Base-by-base conservation (phyloP, 2,329 filamentous ascomycete genomes). In the Clonostachys solani region DNA sequence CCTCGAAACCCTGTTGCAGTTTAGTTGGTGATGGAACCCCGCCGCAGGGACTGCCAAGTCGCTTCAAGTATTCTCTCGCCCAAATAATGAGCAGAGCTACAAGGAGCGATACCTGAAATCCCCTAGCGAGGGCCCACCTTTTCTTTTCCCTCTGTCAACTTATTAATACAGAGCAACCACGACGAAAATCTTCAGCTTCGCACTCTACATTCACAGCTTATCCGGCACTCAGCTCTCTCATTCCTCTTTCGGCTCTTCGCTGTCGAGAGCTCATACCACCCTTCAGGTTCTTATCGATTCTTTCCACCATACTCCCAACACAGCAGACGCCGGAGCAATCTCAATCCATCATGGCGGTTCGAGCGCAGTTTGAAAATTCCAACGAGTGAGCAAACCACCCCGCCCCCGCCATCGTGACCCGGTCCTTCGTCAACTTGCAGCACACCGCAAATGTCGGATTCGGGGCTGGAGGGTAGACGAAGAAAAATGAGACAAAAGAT, bases 291-390 rank as follows among this genome's bases (percentile, higher is more conserved):
- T 38, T 38, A n/a, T 10, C 36, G 15, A n/a, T 38, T 38, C 10
- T 38, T 10, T 38, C 3, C 36, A n/a, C 36, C 36, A 38, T 18
- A n/a, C 15, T 38, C 17, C 36, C 12, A n/a, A 8, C 17, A 38
- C 36, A 38, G 36, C 15, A 18, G 36, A n/a, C 36, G 17, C 36
- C 8, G 36, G 15, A 38, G 36, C 15, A n/a, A n/a, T 18, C 17
- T 38, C 33, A 33, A 17, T 34, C 38, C 42, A 74, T 59, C 62
- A 86, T 86, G 83, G 81, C 83, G 62, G 81, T 86, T 49, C 80
- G 83, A 63, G 82, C 83, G 57, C 82, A 90, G 67, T 94, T 94
- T 67, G 89, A 94, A 73, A 92, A 92, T 75, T 92, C 87, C 61
- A 92, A 92, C 74, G 89, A 94, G 88, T 92, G 76, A 65, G 84